A percentile compares a stretch with the other conserved stretches of the same genome.
Evolutionary conservation across 75 land plant genomes (phyloP).

Genomic region (Pinus taeda): DNA sequence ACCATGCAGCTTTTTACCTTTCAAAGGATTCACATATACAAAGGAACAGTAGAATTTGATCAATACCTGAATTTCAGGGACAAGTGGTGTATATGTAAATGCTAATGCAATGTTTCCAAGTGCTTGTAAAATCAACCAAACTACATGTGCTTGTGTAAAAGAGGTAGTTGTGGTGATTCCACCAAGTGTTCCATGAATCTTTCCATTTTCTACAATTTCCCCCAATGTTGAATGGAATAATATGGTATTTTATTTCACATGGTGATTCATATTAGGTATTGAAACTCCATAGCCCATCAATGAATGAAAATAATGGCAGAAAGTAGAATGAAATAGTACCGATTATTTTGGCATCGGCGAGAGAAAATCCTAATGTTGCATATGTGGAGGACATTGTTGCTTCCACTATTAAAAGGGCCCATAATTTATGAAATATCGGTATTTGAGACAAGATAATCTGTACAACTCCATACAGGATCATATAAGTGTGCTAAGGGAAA

Average conservation of each 20-base stretch:
- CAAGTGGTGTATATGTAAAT: slow-evolving; percentile 63
- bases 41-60: slow-evolving; percentile 7
- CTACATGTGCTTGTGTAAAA: slow-evolving; percentile 22
- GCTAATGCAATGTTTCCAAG: slow-evolving; percentile 92
- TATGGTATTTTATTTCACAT: too few relatives aligned
- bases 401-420: slow-evolving; percentile 26
- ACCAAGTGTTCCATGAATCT: slow-evolving; percentile 44
- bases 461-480: slow-evolving; percentile 21
- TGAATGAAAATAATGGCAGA: not conserved
- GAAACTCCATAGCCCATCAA: too few relatives aligned
- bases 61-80: slow-evolving; percentile 76
- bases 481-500: slow-evolving; percentile 12
- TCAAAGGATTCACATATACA: too few relatives aligned
- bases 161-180: slow-evolving; percentile 36
- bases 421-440: slow-evolving; percentile 17
- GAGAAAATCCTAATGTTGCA: slow-evolving; percentile 23
- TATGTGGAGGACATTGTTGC: slow-evolving; percentile 28
- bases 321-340: slow-evolving; percentile 2
- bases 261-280: too few relatives aligned
- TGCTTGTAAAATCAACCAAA: slow-evolving; percentile 64
- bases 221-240: too few relatives aligned
- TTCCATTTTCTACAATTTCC: slow-evolving; percentile 51
- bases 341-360: slow-evolving; percentile 12
- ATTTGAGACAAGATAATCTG: slow-evolving; percentile 28
- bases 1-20: too few relatives aligned